Conservation (phyloP, 495 filamentous ascomycete species). For the Tuber umbilicatum region DNA sequence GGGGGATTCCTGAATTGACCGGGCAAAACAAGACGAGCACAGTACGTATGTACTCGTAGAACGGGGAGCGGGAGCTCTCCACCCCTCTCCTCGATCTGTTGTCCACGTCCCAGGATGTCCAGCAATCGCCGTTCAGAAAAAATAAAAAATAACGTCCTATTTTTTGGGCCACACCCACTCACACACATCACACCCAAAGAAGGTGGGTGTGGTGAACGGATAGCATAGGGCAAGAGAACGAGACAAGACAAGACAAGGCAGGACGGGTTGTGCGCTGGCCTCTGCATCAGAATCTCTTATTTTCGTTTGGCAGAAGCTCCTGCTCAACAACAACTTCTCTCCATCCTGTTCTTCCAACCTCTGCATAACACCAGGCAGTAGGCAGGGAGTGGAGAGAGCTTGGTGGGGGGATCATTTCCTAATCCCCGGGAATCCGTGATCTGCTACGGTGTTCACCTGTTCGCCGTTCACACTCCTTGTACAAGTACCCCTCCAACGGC, state of each 20-base stretch:
- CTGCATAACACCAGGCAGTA: slow-evolving; percentile 32
- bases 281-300: slow-evolving; percentile 37
- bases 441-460: not conserved
- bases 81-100: slow-evolving; percentile 22
- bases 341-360: slow-evolving; percentile 18
- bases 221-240: slow-evolving; percentile 10
- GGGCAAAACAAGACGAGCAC: slow-evolving; percentile 1
- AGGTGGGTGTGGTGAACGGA: slow-evolving; percentile 27
- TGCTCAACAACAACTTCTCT: slow-evolving; percentile 15
- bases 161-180: not conserved
- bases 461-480: slow-evolving; percentile 5
- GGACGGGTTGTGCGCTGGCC: slow-evolving; percentile 36
- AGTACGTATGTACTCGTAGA: not conserved
- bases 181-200: slow-evolving; percentile 8
- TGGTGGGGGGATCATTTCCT: slow-evolving; percentile 27
- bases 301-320: slow-evolving; percentile 36
- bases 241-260: slow-evolving; percentile 21
- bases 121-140: slow-evolving; percentile 29
- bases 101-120: slow-evolving; percentile 27
- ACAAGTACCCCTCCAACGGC: slow-evolving; percentile 27
- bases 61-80: not conserved
- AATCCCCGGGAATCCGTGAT: not conserved
- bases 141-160: slow-evolving; percentile 4
- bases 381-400: slow-evolving; percentile 16
- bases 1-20: not conserved